Conservation (phyloP, 2,329 filamentous ascomycete genomes). For the Epichloe hybrida region DNA sequence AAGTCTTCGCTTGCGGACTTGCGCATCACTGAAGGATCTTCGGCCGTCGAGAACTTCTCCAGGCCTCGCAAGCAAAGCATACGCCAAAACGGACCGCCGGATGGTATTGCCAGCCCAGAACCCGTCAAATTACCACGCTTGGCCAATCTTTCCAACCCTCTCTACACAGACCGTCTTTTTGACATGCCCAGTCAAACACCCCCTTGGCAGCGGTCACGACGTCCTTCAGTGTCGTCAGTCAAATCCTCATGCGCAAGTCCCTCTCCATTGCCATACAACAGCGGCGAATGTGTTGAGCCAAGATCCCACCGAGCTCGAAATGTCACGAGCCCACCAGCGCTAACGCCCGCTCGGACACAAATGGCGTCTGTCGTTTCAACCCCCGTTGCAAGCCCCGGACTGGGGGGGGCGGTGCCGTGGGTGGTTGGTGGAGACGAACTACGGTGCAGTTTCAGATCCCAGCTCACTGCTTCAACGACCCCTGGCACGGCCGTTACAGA, state of each 20-base stretch:
- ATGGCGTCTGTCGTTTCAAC: constrained; percentile 19
- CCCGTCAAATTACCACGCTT: constrained; percentile 14
- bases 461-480: constrained; percentile 38
- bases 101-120: constrained; percentile 13
- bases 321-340: constrained; percentile 13
- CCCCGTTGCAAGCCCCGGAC: constrained; percentile 13
- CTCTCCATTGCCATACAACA: constrained; percentile 26
- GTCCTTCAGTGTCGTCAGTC: constrained; percentile 34
- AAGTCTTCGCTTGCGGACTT: constrained; percentile 21
- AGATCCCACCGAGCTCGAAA: constrained; percentile 17
- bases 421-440: constrained; percentile 35
- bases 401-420: constrained; percentile 30
- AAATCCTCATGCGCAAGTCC: constrained; percentile 32
- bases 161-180: constrained; percentile 16
- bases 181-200: constrained; percentile 18
- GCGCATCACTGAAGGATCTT: constrained; percentile 21
- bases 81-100: constrained; percentile 22
- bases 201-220: constrained; percentile 30
- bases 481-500: constrained; percentile 59
- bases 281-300: constrained; percentile 27
- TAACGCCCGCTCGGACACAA: constrained; percentile 15
- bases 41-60: constrained; percentile 44
- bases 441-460: constrained; percentile 43
- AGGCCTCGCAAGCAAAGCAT: constrained; percentile 42
- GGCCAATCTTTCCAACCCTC: constrained; percentile 12